Evolutionary conservation across 2,329 filamentous ascomycete genomes (phyloP).

Genomic region (Metarhizium humberi): DNA sequence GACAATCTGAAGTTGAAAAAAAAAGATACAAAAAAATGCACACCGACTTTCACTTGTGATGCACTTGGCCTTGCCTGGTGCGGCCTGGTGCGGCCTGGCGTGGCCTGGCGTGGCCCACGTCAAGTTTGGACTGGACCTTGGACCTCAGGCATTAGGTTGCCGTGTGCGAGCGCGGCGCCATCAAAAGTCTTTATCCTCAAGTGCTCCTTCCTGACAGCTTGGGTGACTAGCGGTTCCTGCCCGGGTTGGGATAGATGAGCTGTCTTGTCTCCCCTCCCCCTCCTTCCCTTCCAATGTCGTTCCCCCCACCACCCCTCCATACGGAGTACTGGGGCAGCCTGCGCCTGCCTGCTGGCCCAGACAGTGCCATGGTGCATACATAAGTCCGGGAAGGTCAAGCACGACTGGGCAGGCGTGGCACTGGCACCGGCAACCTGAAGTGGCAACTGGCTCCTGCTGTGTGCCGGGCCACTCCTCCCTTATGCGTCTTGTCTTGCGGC

Average conservation of each 20-base stretch:
- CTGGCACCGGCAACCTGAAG: not conserved
- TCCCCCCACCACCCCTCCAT: not conserved
- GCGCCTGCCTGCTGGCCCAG: not conserved
- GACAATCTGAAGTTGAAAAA: not conserved
- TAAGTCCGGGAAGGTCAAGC: not conserved
- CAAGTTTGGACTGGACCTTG: no score
- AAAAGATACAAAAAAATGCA: not conserved
- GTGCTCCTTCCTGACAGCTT: not conserved
- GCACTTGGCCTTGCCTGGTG: not conserved
- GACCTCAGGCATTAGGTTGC: not conserved
- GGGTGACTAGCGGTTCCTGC: not conserved
- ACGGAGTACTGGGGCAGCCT: not conserved
- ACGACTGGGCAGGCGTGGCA: not conserved
- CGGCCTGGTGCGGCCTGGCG: not conserved
- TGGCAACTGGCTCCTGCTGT: not conserved
- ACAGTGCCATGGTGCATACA: not conserved
- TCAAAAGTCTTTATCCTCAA: no score
- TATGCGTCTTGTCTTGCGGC: not conserved
- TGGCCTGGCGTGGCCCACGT: not conserved
- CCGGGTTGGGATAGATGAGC: no score
- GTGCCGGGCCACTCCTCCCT: not conserved
- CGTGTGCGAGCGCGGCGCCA: no score
- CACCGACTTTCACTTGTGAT: constrained; percentile 1
- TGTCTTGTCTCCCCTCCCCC: not conserved
- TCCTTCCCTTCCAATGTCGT: not conserved